These are phyloP conservation scores for Alternaria rosae DNA, from an alignment of 2,329 filamentous ascomycete genomes.

Conservation along the genomic window DNA sequence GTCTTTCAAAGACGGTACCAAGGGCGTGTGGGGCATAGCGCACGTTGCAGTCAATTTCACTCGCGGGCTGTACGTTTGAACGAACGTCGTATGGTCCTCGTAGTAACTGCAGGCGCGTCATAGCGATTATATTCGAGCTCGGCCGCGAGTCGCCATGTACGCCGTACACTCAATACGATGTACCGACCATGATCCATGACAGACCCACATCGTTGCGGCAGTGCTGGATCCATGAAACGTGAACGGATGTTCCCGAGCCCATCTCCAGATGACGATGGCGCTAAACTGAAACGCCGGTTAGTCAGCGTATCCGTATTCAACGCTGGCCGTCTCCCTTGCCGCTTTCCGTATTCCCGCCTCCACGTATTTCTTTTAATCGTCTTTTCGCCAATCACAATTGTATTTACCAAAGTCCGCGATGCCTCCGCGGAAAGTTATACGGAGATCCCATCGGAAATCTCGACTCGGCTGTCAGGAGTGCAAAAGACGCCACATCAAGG, in stretches of 20 bases:
- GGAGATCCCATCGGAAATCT: conserved; percentile 30
- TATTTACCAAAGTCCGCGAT: background rate
- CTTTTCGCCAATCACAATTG: background rate
- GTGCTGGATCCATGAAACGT: background rate
- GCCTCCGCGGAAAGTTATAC: conserved; percentile 4
- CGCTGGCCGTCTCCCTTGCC: background rate
- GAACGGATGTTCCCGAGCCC: background rate
- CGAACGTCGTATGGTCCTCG: background rate
- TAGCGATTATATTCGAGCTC: background rate
- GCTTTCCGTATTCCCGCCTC: background rate
- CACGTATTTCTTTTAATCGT: background rate
- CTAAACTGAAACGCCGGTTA: background rate
- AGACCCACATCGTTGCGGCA: background rate
- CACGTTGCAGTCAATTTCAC: background rate
- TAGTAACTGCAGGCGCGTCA: background rate
- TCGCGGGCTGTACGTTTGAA: background rate
- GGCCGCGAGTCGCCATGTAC: background rate
- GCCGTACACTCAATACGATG: background rate
- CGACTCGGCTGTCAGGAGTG: conserved; percentile 28
- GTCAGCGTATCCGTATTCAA: conserved; percentile 5
- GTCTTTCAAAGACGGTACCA: background rate
- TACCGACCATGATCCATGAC: background rate
- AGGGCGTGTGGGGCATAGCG: background rate
- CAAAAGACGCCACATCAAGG: conserved; percentile 35
- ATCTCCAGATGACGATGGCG: background rate